These are phyloP conservation scores for Camellia sinensis DNA, from an alignment of 148 eudicot species.

Conservation along the genomic window DNA sequence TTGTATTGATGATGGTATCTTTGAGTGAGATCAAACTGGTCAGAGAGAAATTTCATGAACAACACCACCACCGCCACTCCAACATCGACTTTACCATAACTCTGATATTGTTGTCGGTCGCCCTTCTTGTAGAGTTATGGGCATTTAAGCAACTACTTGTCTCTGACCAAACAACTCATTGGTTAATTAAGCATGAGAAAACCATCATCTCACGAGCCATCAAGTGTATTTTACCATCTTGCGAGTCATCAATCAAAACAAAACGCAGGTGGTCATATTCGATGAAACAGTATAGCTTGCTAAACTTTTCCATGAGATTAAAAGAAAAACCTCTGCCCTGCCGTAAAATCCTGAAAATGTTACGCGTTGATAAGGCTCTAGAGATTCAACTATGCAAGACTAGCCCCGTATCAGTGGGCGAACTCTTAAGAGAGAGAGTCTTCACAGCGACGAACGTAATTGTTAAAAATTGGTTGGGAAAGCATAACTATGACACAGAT, in stretches of 20 bases:
- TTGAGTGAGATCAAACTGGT: not conserved
- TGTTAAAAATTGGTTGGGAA: too few species aligned
- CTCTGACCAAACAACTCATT: not conserved
- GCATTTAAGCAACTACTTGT: not conserved
- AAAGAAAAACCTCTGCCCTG: too few species aligned
- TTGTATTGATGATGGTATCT: not conserved
- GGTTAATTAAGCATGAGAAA: not conserved
- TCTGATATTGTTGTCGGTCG: not conserved
- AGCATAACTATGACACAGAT: too few species aligned
- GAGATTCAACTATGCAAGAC: not conserved
- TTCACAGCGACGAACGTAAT: rapidly evolving
- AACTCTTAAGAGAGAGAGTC: rapidly evolving
- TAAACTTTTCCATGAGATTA: not conserved
- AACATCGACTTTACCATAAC: not conserved
- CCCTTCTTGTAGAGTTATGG: not conserved
- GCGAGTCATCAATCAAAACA: not conserved
- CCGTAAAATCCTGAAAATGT: not conserved
- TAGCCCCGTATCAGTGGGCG: not conserved
- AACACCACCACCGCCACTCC: not conserved
- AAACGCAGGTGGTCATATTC: not conserved
- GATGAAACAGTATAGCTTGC: not conserved
- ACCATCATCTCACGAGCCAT: rapidly evolving
- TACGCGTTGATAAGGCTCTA: not conserved
- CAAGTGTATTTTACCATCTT: not conserved
- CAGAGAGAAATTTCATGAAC: not conserved